A percentile compares a stretch with the other conserved stretches of the same genome.
Evolutionary conservation across 1,139 yeast genomes (phyloP).

Genomic region (Saccharomyces hybrid): DNA sequence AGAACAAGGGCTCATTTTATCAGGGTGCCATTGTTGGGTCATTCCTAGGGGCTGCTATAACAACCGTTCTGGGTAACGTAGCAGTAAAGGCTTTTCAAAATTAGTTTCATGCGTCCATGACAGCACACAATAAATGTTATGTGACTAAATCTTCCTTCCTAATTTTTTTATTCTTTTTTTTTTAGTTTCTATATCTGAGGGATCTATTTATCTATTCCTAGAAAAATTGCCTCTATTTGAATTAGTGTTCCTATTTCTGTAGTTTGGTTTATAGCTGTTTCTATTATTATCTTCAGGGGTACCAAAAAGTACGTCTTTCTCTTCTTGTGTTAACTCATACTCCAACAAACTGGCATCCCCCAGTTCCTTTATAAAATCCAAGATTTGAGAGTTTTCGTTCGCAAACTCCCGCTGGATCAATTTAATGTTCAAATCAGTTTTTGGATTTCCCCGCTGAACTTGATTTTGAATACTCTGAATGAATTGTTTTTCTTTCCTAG

Average conservation of each 20-base stretch:
- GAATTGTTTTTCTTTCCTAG: conserved; percentile 29
- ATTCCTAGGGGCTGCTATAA: conserved; percentile 26
- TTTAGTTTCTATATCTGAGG: neutral
- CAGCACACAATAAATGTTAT: neutral
- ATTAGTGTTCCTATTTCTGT: conserved; percentile 1
- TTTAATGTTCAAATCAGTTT: conserved; percentile 24
- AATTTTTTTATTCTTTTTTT: neutral
- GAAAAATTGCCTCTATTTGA: conserved; percentile 2
- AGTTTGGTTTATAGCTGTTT: conserved; percentile 3
- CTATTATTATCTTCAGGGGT: conserved; percentile 6
- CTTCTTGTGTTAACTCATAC: conserved; percentile 27
- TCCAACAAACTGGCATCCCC: conserved; percentile 30
- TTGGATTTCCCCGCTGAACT: conserved; percentile 25
- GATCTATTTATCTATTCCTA: neutral
- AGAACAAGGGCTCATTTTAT: conserved; percentile 11
- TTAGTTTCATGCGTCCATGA: neutral
- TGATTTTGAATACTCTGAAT: conserved; percentile 30
- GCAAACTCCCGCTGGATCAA: conserved; percentile 31
- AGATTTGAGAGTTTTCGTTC: conserved; percentile 24
- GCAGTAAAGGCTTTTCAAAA: conserved; percentile 8
- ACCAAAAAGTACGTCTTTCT: conserved; percentile 29
- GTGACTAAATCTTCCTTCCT: too few species aligned
- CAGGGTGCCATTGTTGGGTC: conserved; percentile 26
- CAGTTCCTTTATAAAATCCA: conserved; percentile 28
- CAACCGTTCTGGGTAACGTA: conserved; percentile 17